These are phyloP conservation scores for Tagetes patula DNA, from an alignment of 129 eudicot species.

Conservation along the genomic window DNA sequence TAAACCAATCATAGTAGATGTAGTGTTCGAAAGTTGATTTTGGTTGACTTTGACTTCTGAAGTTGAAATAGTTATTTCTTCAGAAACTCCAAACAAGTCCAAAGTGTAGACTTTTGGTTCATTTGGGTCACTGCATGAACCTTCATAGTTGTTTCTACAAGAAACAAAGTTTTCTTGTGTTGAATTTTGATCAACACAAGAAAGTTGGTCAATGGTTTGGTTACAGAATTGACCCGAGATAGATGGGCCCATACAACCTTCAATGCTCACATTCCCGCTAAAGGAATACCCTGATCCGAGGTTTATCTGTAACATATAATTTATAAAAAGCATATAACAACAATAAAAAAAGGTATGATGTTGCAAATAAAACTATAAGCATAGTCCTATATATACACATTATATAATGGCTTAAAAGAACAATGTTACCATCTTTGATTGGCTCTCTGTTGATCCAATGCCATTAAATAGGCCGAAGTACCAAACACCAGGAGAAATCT, in stretches of 20 bases:
- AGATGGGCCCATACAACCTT: slow-evolving; percentile 31
- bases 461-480: slow-evolving; percentile 48
- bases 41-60: slow-evolving; percentile 12
- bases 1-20: slow-evolving; percentile 13
- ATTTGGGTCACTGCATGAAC: slow-evolving; percentile 22
- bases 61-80: slow-evolving; percentile 27
- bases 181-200: slow-evolving; percentile 30
- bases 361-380: slow-evolving; percentile 6
- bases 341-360: background rate
- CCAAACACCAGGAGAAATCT: slow-evolving; percentile 38
- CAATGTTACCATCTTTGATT: slow-evolving; percentile 40
- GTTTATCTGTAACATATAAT: slow-evolving; percentile 26
- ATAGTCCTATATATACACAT: background rate
- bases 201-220: slow-evolving; percentile 37
- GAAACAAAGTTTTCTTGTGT: slow-evolving; percentile 20
- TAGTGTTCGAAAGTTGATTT: slow-evolving; percentile 21
- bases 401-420: background rate
- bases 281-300: slow-evolving; percentile 26
- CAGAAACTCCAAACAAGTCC: slow-evolving; percentile 25
- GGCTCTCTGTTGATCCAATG: slow-evolving; percentile 40
- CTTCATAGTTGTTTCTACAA: slow-evolving; percentile 29
- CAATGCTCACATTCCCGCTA: slow-evolving; percentile 32
- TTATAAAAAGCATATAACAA: background rate
- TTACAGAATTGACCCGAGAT: slow-evolving; percentile 30
- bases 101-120: slow-evolving; percentile 34